Conservation (phyloP, 2,329 filamentous ascomycete species). For the Mycocentrospora acerina region DNA sequence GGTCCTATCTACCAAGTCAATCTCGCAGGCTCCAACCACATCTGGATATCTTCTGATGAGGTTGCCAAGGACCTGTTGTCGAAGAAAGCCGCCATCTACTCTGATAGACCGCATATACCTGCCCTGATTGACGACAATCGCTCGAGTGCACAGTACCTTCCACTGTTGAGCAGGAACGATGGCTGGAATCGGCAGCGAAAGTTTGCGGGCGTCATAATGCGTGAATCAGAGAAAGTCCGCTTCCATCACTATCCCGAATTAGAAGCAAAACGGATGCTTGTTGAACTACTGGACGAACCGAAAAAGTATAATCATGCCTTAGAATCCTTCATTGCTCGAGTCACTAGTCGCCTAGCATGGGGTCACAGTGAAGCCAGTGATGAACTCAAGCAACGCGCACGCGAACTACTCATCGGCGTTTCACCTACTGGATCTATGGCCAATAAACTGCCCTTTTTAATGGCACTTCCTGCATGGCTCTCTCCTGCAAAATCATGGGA, state of each 20-base stretch:
- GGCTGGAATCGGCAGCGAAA: conserved; percentile 47
- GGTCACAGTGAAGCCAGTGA: conserved; percentile 48
- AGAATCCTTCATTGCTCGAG: conserved; percentile 49
- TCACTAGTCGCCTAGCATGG: conserved; percentile 52
- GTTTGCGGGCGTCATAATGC: conserved; percentile 50
- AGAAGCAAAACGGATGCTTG: conserved; percentile 48
- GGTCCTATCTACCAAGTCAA: conserved; percentile 50
- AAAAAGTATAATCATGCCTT: conserved; percentile 46
- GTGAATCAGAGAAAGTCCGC: conserved; percentile 42
- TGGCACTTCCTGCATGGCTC: conserved; percentile 48
- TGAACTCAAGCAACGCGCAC: conserved; percentile 50
- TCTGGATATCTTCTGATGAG: conserved; percentile 48
- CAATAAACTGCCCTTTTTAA: conserved; percentile 50
- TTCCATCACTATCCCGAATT: conserved; percentile 50
- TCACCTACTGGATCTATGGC: conserved; percentile 49
- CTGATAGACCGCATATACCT: conserved; percentile 49
- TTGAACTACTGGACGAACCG: conserved; percentile 47
- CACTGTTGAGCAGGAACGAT: conserved; percentile 47
- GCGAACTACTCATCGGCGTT: conserved; percentile 49
- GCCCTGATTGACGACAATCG: conserved; percentile 48
- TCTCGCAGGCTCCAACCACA: conserved; percentile 48
- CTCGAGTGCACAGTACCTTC: conserved; percentile 49
- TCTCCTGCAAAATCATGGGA: conserved; percentile 49
- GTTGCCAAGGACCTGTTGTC: conserved; percentile 47
- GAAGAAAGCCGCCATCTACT: conserved; percentile 50